A percentile compares a stretch with the other conserved stretches of the same genome.
phyloP scores from a whole-genome alignment of 2,329 filamentous ascomycete genomes.

The Penicillium vulpinum region DNA sequence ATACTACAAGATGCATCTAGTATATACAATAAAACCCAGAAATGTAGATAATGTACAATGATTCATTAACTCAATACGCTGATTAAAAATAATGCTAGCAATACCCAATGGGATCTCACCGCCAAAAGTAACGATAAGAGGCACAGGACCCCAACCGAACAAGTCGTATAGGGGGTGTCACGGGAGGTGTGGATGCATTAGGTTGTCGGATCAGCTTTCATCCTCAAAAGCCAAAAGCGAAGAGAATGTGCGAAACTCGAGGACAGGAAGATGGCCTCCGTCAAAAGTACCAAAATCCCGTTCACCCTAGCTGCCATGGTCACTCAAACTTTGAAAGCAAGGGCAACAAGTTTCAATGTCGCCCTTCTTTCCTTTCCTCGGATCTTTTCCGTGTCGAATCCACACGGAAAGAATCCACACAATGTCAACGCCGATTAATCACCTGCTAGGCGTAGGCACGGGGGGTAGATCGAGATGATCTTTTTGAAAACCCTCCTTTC shows the following conservation, averaged over 20 bases:
- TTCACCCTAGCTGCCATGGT: constrained; percentile 9
- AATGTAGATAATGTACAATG: constrained; percentile 23
- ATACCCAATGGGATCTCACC: constrained; percentile 15
- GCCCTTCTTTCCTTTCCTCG: constrained; percentile 1
- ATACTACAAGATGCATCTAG: background rate
- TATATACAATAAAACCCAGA: background rate
- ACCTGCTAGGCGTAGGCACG: constrained; percentile 21
- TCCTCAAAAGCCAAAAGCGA: constrained; percentile 17
- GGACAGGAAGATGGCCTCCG: constrained; percentile 13
- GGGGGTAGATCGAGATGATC: constrained; percentile 9
- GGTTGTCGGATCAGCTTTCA: constrained; percentile 14
- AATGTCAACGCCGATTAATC: constrained; percentile 13
- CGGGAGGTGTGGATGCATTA: background rate
- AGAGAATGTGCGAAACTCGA: constrained; percentile 9
- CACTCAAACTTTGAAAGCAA: constrained; percentile 1
- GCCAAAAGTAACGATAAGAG: constrained; percentile 3
- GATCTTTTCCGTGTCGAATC: background rate
- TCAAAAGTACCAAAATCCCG: constrained; percentile 13
- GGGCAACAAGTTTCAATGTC: constrained; percentile 1
- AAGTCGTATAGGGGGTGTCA: background rate
- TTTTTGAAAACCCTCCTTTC: constrained; percentile 9
- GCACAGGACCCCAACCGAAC: background rate
- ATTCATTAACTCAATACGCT: constrained; percentile 24
- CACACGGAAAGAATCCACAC: constrained; percentile 1
- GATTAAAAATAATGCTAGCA: constrained; percentile 26